Evolutionary conservation across 2,329 filamentous ascomycete species (phyloP), one percentile per base, ranked within the genome.

Genomic region (Cylindrodendrum hubeiense): DNA sequence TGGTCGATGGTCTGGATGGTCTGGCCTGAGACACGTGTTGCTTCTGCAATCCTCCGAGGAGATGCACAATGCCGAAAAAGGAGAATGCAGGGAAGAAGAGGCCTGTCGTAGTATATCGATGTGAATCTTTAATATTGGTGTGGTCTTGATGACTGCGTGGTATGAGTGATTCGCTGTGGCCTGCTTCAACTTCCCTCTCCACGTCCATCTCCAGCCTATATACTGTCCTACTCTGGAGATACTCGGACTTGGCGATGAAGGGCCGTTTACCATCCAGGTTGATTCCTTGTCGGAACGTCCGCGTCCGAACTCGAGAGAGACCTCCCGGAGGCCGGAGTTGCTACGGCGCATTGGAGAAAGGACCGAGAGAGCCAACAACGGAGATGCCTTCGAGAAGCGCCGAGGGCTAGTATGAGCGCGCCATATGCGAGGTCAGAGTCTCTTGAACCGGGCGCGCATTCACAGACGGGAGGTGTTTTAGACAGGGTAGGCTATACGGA

Each of bases 171-270:
- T 30, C 28, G 28, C 12, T 3, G 9, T 30, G 28, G 28, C 12
- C 28, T 30, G 28, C 4, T 30, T 4, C 28, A 30, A 30, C 28
- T 30, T 2, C 7, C 28, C 28, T 30, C 28, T 30, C 28, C 9
- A 30, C 28, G 8, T 30, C 28, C 7, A 8, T 30, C 28, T 30
- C 28, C 28, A 30, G 12, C 28, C 28, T 30, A 30, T 30, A 30
- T 30, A 30, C 28, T 30, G 28, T 12, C 28, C 22, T 24, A n/a
- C 44, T 41, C 22, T 55, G 46, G 26, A 5, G 17, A 37, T 24
- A 28, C 43, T 28, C 63, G 68, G 68, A 61, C 55, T 65, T 56
- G 59, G 66, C 63, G 66, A 56, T 21, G 39, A 56, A 33, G 21
- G 58, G n/a, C 28, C 28, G 28, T 10, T 12, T 30, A 30, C 28